Base-by-base conservation (phyloP, 225 moss, liverwort and hornwort genomes). In the Neckera pumila region DNA sequence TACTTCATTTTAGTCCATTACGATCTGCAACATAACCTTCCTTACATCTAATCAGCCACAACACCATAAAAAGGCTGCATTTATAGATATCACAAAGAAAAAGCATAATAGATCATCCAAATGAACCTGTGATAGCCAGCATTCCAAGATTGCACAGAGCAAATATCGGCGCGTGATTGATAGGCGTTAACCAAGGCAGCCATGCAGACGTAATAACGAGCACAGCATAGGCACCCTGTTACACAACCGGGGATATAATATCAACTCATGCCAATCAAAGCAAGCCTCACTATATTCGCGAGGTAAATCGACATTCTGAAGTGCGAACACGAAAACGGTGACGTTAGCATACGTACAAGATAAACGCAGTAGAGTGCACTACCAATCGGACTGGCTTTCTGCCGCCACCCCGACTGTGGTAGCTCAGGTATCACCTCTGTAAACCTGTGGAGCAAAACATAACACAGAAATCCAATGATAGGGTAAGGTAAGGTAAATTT, bases 161-260 rank as follows among this genome's bases (percentile, higher is more conserved):
- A 64, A 94, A 94, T 83, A 89, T 78, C 59, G 94, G 92, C 19
- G 92, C 92, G 80, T 91, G 90, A 84, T 92, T 89, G 89, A 94
- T 88, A 79, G 90, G 91, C 59, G 87, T 91, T 82, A 92, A 79
- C 81, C 87, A 88, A 76, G 94, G 91, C 88, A 93, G 79, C 92
- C 92, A 92, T 49, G 91, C 87, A 60, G 94, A 94, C 73, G 90
- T 86, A 71, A 93, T 91, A 56, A 94, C 90, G 81, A 93, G 86
- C 62, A 91, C 89, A 79, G 92, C 92, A 90, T 92, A 94, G 7
- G 89, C 90, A 77, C 91, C 90, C 94, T 93, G 90, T 87, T n/a
- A 81, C 69, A 89, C 89, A 86, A 63, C 80, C 89, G 85, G 79
- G 38, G 58, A 86, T 84, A 74, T 61, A 82, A 78, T 78, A 72